phyloP scores from a whole-genome alignment of 2,329 filamentous ascomycete genomes.

The Nemania sp. region DNA sequence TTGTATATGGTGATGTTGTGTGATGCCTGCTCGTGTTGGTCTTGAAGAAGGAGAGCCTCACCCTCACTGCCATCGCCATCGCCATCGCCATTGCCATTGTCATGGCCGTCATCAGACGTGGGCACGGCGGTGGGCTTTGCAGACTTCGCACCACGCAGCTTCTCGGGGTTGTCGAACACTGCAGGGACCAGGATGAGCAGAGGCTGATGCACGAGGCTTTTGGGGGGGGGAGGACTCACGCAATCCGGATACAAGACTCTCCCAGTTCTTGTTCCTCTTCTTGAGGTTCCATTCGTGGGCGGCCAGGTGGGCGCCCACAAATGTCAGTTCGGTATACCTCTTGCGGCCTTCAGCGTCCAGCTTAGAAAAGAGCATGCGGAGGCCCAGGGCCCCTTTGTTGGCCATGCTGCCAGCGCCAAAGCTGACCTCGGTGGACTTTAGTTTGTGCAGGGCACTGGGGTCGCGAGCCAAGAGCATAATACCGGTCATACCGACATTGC shows the following conservation, averaged over 20 bases:
- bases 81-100: no score
- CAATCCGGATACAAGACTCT: slow-evolving; percentile 76
- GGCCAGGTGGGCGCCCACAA: slow-evolving; percentile 86
- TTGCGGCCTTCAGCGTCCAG: slow-evolving; percentile 41
- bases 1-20: slow-evolving; percentile 72
- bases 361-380: slow-evolving; percentile 66
- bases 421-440: slow-evolving; percentile 82
- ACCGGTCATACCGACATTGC: slow-evolving; percentile 86
- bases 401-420: slow-evolving; percentile 88
- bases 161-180: slow-evolving; percentile 68
- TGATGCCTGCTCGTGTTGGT: slow-evolving; percentile 46
- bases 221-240: slow-evolving; percentile 11
- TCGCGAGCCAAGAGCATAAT: slow-evolving; percentile 82
- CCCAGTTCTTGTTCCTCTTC: slow-evolving; percentile 86
- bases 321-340: slow-evolving; percentile 70
- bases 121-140: slow-evolving; percentile 24
- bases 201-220: not conserved
- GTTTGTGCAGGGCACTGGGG: slow-evolving; percentile 60
- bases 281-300: slow-evolving; percentile 81
- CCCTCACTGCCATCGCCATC: slow-evolving; percentile 28
- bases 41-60: slow-evolving; percentile 33
- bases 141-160: slow-evolving; percentile 34
- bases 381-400: slow-evolving; percentile 90
- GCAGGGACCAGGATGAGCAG: slow-evolving; percentile 5
- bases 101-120: slow-evolving; percentile 23